Percentiles rank a stretch among this genome's conserved stretches.
Evolutionary conservation across 2,329 filamentous ascomycete species (phyloP).

Genomic region (Ploettnerulaceae sp.): DNA sequence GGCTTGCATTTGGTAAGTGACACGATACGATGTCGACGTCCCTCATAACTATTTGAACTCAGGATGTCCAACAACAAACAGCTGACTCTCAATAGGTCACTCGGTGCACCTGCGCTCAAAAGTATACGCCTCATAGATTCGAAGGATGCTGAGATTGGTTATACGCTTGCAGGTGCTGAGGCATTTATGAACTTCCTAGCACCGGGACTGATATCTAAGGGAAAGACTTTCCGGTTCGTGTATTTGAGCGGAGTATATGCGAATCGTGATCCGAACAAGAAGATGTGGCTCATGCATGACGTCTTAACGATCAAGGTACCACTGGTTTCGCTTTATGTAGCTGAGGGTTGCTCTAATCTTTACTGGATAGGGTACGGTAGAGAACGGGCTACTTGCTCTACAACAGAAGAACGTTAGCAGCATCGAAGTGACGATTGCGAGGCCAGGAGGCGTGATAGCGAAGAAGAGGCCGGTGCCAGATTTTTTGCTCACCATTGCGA

Average conservation of each 20-base stretch:
- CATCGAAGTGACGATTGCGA: conserved; percentile 28
- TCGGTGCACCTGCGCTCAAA: conserved; percentile 24
- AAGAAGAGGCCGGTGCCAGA: conserved; percentile 9
- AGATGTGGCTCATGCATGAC: conserved; percentile 36
- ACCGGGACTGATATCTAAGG: conserved; percentile 14
- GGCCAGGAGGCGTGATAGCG: conserved; percentile 20
- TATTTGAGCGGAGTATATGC: conserved; percentile 37
- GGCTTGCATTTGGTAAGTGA: conserved; percentile 41
- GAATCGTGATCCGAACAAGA: conserved; percentile 37
- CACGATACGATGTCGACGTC: background rate
- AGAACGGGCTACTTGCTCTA: conserved; percentile 27
- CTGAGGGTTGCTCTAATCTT: conserved; percentile 7
- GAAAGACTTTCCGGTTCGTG: conserved; percentile 39
- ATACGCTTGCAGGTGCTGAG: conserved; percentile 33
- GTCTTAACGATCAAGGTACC: conserved; percentile 30
- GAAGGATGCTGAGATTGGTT: conserved; percentile 33
- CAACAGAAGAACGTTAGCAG: conserved; percentile 20
- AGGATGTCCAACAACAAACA: background rate
- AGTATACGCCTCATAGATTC: conserved; percentile 26
- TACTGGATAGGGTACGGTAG: conserved; percentile 23
- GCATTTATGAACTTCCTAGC: conserved; percentile 29
- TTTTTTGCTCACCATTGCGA: conserved; percentile 4
- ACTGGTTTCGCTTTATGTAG: too few relatives aligned
- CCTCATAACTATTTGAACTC: background rate
- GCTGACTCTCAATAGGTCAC: conserved; percentile 15